These are phyloP conservation scores for Schizophyllum amplum DNA, from an alignment of 1,284 basidiomycete species.

Conservation along the genomic window DNA sequence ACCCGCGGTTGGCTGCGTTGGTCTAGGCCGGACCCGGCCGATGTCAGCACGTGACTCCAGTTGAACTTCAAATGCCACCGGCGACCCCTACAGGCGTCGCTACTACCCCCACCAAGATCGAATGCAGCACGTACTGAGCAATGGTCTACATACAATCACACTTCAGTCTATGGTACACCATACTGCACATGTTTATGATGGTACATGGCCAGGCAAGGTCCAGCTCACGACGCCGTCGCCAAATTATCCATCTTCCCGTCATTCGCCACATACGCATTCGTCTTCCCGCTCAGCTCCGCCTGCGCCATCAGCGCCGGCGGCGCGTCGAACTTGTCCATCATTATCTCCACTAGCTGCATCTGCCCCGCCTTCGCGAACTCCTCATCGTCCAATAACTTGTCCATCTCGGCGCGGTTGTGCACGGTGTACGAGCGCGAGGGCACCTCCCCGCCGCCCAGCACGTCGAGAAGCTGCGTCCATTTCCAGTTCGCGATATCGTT, in stretches of 20 bases:
- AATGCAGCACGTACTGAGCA: too few relatives aligned
- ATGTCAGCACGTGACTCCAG: too few relatives aligned
- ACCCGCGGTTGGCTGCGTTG: too few relatives aligned
- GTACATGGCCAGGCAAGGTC: neutral
- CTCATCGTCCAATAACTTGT: constrained; percentile 47
- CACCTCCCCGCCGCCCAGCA: constrained; percentile 47
- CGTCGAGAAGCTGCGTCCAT: constrained; percentile 51
- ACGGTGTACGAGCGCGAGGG: constrained; percentile 61
- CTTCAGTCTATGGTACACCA: neutral
- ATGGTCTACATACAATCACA: too few relatives aligned
- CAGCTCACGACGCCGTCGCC: neutral
- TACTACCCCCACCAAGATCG: too few relatives aligned
- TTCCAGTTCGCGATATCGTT: constrained; percentile 69
- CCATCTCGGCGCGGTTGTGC: constrained; percentile 52
- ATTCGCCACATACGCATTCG: constrained; percentile 27
- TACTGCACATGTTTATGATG: neutral
- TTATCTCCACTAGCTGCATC: constrained; percentile 72
- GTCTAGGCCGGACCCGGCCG: too few relatives aligned
- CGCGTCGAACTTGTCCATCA: constrained; percentile 67
- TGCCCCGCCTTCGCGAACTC: constrained; percentile 45
- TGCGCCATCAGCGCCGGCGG: constrained; percentile 50
- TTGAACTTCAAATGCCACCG: too few relatives aligned
- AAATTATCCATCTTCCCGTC: neutral
- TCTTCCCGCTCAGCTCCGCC: constrained; percentile 35
- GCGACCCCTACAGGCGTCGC: too few relatives aligned